Percentiles rank a stretch among this genome's conserved stretches.
phyloP scores from a whole-genome alignment of 1,284 basidiomycete genomes.

The Ganoderma sinense region DNA sequence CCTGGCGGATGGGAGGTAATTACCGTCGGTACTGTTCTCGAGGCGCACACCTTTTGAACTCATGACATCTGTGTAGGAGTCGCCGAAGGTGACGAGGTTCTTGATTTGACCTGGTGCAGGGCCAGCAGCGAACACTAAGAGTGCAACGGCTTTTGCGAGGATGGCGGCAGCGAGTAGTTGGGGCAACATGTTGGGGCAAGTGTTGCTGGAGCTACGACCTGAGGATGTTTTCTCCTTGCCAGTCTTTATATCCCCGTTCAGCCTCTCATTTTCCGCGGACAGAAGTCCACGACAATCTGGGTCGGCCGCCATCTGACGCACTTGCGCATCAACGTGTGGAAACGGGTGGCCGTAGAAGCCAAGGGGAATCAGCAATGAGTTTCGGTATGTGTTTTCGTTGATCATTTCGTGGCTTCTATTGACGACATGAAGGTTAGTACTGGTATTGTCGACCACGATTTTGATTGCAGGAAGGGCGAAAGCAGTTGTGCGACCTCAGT shows the following conservation, averaged over 20 bases:
- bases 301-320: background rate
- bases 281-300: background rate
- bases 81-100: conserved; percentile 54
- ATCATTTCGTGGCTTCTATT: too few species aligned
- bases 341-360: background rate
- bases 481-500: too few species aligned
- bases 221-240: background rate
- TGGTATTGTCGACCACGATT: too few species aligned
- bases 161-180: background rate
- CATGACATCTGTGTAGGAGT: conserved; percentile 53
- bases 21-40: background rate
- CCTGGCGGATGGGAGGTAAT: conserved; percentile 14
- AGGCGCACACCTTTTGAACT: conserved; percentile 13
- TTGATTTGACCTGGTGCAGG: conserved; percentile 46
- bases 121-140: conserved; percentile 4
- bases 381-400: too few species aligned
- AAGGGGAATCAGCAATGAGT: background rate
- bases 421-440: too few species aligned
- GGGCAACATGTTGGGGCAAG: background rate
- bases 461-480: too few species aligned
- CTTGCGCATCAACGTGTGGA: background rate
- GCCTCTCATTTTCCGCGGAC: background rate
- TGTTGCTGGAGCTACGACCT: background rate
- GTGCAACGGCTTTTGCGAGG: background rate
- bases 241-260: background rate